Conservation (phyloP, 2,329 filamentous ascomycete genomes). For the Cordyceps javanica region DNA sequence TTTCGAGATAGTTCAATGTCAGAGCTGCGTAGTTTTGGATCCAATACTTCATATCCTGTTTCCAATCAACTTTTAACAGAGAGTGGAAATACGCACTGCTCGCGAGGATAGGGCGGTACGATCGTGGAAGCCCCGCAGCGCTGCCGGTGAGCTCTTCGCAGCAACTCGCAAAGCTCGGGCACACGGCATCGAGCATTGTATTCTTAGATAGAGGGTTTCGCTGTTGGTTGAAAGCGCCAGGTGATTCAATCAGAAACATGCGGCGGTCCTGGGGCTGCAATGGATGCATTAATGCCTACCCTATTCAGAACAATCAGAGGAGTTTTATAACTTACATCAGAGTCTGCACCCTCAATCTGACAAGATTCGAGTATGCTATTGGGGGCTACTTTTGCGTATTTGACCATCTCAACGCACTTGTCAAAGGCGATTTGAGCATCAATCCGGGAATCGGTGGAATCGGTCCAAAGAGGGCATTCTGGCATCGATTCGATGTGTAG, state of each 20-base stretch:
- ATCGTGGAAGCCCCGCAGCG: not conserved
- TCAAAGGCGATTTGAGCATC: not conserved
- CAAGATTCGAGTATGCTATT: not conserved
- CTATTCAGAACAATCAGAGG: not conserved
- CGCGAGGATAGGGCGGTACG: not conserved
- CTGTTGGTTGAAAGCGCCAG: not conserved
- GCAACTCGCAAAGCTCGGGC: not conserved
- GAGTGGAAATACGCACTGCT: not conserved
- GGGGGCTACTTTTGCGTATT: too few relatives aligned
- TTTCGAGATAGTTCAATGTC: not conserved
- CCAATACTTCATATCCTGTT: not conserved
- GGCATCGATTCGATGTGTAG: not conserved
- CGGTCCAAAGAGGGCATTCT: not conserved
- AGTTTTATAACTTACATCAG: not conserved
- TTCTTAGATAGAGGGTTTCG: not conserved
- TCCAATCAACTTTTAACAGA: constrained; percentile 8
- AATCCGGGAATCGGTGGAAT: not conserved
- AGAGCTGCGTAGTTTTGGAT: not conserved
- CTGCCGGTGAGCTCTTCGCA: not conserved
- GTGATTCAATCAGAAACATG: not conserved
- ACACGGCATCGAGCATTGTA: not conserved
- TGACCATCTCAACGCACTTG: not conserved
- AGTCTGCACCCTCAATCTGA: not conserved
- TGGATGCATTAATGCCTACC: not conserved
- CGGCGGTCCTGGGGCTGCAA: not conserved